Base-by-base conservation (phyloP, 495 filamentous ascomycete genomes). In the Hypoxylon intermedium region DNA sequence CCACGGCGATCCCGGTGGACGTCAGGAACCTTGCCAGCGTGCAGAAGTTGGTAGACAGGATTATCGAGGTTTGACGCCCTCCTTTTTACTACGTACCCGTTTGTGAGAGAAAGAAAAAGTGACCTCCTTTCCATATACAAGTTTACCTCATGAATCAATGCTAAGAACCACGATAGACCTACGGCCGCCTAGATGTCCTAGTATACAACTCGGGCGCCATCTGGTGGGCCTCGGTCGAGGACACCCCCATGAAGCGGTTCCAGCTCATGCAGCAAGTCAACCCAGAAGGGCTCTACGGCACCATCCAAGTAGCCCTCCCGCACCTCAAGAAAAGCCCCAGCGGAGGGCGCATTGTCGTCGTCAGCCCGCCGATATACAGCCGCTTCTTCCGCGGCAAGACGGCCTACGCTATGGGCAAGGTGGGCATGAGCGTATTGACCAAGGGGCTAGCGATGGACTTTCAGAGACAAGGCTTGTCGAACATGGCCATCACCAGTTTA, bases 161-260 rank as follows among this genome's bases (percentile, higher is more conserved):
- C 19, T 6, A 5, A 44, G 19, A 31, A 28, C 47, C 19, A 26
- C 1, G n/a, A 15, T 6, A 82, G 62, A 74, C 73, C n/a, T 88
- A 89, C 67, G 75, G 77, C 38, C 80, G 79, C 24, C 75, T 96
- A 5, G 89, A 94, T 67, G 85, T 87, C 0, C 71, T 94, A 2
- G 70, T 95, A 45, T 93, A 94, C 77, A 95, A 95, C 71, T 86
- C 87, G 0, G 91, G 91, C 19, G 91, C 91, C 0, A 93, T 96
- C 53, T 93, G 87, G 86, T 96, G 91, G 91, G 82, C 87, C 0
- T 83, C 87, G 28, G 83, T 95, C 2, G 81, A 84, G 41, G 79
- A 81, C 28, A 95, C 90, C 4, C 89, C 91, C 1, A 77, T 87
- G 64, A 90, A 89, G 71, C 82, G 91, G 6, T 96, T 91, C 75